A percentile compares a stretch with the other conserved stretches of the same genome.
Conservation (phyloP, 2,329 filamentous ascomycete species). For the Paramyrothecium roridum region DNA sequence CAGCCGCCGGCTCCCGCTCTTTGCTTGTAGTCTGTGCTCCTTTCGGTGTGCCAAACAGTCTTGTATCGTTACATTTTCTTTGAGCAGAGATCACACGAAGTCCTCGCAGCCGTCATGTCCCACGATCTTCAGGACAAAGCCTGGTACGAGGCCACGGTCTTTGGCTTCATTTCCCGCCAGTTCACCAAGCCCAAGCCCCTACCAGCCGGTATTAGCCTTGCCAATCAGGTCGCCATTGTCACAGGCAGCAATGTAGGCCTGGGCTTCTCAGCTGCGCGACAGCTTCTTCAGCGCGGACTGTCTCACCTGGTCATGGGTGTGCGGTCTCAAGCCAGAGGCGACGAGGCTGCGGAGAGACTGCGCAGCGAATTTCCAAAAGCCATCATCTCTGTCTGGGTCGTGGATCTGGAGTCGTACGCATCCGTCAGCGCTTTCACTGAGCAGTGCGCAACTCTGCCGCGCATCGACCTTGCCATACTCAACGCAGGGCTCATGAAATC, state of each 20-base stretch:
- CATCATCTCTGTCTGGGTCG: constrained; percentile 42
- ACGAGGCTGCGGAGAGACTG: constrained; percentile 26
- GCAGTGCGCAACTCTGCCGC: constrained; percentile 27
- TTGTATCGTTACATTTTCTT: too few relatives aligned
- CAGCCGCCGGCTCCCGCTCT: too few relatives aligned
- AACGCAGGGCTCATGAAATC: constrained; percentile 37
- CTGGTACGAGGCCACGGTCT: not conserved
- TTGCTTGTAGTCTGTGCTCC: too few relatives aligned
- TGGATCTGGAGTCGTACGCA: constrained; percentile 46
- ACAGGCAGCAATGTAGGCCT: constrained; percentile 48
- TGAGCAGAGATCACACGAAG: too few relatives aligned
- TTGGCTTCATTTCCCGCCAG: constrained; percentile 21
- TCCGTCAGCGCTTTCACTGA: constrained; percentile 39
- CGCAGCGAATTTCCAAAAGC: constrained; percentile 19
- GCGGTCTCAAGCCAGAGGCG: constrained; percentile 38
- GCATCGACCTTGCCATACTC: constrained; percentile 41
- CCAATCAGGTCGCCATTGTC: constrained; percentile 39
- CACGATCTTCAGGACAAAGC: not conserved
- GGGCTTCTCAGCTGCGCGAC: constrained; percentile 39
- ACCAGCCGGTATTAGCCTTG: constrained; percentile 18
- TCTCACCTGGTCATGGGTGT: constrained; percentile 44
- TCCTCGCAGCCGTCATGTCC: not conserved
- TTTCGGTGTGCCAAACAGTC: too few relatives aligned
- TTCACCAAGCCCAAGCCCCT: constrained; percentile 17
- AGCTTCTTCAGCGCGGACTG: constrained; percentile 34